Evolutionary conservation across 495 filamentous ascomycete genomes (phyloP), one percentile per base, ranked within the genome.

Genomic region (Aspergillus sclerotiicarbonarius): DNA sequence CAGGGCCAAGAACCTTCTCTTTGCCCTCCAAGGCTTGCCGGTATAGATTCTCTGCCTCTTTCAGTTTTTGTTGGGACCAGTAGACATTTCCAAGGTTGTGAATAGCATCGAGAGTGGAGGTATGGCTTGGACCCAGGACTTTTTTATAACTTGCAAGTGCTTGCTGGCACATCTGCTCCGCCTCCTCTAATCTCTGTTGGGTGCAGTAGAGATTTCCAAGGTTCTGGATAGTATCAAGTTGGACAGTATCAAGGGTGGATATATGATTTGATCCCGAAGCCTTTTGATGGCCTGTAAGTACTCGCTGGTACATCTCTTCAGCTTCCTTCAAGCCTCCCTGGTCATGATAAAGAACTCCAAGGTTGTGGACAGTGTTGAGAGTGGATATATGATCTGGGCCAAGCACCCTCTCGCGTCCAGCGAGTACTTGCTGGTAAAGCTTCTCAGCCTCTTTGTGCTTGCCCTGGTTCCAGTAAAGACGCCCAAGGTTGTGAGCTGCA

Each of bases 101-200:
- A 48, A 76, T 54, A 39, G 70, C 74, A 8, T 59, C 25, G 9
- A 71, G 64, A 10, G 67, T 73, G 41, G 61, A 66, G 18, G 21
- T 45, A 54, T 74, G 64, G 8, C 68, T 62, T 9, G 37, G 50
- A 18, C 71, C 70, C 3, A 64, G 46, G 13, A 60, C 59, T 54
- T 71, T 71, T 53, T 75, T 66, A 4, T 62, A 56, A 19, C 72
- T 66, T 64, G 63, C 29, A 16, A 53, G 13, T 49, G 65, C 71
- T 44, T 64, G 57, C 39, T 30, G 37, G 46, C 66, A 70, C 61
- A 71, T 67, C 61, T 60, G n/a, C 35, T 71, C 67, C 20, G 67
- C 68, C 53, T 53, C 18, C 10, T 53, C 15, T 9, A 53, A 39
- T 13, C 37, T 19, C 7, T 35, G 7, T 7, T 13, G 51, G 37